Evolutionary conservation across 495 filamentous ascomycete genomes (phyloP).

Genomic region (Neurospora sp.): DNA sequence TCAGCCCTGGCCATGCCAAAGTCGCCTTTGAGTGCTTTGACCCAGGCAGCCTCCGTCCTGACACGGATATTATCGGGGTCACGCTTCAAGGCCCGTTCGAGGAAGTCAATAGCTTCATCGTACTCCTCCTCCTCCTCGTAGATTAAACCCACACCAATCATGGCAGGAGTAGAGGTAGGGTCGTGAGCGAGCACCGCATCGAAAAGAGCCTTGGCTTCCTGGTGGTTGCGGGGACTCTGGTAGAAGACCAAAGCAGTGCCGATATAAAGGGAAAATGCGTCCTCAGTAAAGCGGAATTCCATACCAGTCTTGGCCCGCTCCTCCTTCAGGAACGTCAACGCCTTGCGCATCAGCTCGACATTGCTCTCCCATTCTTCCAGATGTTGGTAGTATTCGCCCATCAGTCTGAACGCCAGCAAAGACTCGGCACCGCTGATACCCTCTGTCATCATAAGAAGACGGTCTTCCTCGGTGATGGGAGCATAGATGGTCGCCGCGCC

Average conservation of each 20-base stretch:
- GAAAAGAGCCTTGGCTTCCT: conserved; percentile 76
- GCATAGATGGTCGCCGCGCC: conserved; percentile 37
- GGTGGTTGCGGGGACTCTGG: conserved; percentile 79
- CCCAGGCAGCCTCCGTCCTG: conserved; percentile 78
- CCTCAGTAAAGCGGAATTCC: conserved; percentile 51
- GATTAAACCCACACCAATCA: conserved; percentile 85
- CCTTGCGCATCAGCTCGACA: conserved; percentile 68
- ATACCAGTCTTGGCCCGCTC: conserved; percentile 58
- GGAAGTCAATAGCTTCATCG: conserved; percentile 62
- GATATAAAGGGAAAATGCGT: conserved; percentile 65
- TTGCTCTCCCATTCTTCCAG: conserved; percentile 81
- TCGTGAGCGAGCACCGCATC: conserved; percentile 65
- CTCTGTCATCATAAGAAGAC: conserved; percentile 71
- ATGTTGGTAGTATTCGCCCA: conserved; percentile 74
- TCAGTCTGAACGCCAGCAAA: conserved; percentile 70
- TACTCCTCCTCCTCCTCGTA: conserved; percentile 89
- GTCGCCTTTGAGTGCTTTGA: conserved; percentile 73
- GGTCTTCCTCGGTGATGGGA: conserved; percentile 55
- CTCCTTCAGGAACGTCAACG: conserved; percentile 45
- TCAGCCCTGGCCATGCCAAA: conserved; percentile 51
- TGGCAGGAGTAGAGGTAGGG: conserved; percentile 59
- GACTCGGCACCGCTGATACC: conserved; percentile 68
- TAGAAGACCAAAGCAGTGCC: conserved; percentile 78
- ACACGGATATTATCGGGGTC: conserved; percentile 66
- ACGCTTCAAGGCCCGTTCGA: conserved; percentile 59